phyloP scores from a whole-genome alignment of 1,284 basidiomycete genomes.

The Ganoderma multipileum region DNA sequence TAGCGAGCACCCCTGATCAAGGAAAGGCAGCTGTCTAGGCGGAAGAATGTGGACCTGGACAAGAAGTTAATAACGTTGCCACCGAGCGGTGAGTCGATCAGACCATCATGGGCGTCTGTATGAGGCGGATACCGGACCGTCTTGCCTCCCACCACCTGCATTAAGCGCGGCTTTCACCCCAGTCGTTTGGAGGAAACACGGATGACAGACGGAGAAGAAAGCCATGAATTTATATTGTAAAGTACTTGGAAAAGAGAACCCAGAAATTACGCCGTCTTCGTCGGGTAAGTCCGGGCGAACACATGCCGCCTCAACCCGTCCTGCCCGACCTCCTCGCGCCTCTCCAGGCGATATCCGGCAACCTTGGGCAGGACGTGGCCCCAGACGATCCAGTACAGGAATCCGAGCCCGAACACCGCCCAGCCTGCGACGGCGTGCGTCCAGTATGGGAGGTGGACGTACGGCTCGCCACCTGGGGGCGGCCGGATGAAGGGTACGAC shows the following conservation, averaged over 20 bases:
- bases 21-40: no score
- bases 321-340: constrained; percentile 52
- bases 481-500: constrained; percentile 65
- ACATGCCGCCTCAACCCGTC: constrained; percentile 45
- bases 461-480: constrained; percentile 47
- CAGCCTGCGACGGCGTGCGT: constrained; percentile 56
- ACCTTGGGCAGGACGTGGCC: constrained; percentile 55
- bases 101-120: no score
- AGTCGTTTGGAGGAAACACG: no score
- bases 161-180: no score
- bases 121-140: no score
- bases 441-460: constrained; percentile 67
- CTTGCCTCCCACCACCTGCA: no score
- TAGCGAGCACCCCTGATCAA: no score
- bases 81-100: no score
- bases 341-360: constrained; percentile 54
- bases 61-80: no score
- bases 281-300: background rate
- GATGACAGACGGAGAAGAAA: background rate
- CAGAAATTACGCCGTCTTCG: background rate
- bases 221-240: background rate
- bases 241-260: background rate
- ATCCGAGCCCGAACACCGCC: constrained; percentile 55
- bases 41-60: no score
- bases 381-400: constrained; percentile 65